Evolutionary conservation across 2,329 filamentous ascomycete genomes (phyloP).

Genomic region (Fusarium sp.): DNA sequence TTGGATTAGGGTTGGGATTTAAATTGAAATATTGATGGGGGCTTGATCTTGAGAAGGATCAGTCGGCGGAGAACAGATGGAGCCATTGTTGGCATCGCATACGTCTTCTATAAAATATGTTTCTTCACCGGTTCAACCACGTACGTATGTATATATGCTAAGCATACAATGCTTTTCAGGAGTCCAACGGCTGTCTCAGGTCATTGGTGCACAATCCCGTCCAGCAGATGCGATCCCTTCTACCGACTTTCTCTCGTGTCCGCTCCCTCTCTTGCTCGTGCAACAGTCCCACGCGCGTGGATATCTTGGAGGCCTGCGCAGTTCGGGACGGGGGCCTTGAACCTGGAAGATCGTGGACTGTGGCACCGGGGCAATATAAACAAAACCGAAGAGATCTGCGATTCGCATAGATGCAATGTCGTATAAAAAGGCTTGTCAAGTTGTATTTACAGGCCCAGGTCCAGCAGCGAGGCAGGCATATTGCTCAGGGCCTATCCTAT

Average conservation of each 20-base stretch:
- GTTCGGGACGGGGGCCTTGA: conserved; percentile 27
- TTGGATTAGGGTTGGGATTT: not conserved
- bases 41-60: conserved; percentile 14
- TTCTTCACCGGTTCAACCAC: conserved; percentile 37
- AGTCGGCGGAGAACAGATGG: conserved; percentile 16
- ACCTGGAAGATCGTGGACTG: conserved; percentile 23
- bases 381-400: conserved; percentile 36
- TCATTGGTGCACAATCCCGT: conserved; percentile 42
- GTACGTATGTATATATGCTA: conserved; percentile 45
- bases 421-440: conserved; percentile 2
- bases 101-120: conserved; percentile 30
- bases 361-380: conserved; percentile 20
- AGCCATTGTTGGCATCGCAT: conserved; percentile 34
- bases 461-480: conserved; percentile 24
- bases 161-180: conserved; percentile 44
- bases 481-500: conserved; percentile 33
- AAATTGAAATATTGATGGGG: not conserved
- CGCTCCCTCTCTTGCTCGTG: conserved; percentile 35
- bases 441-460: conserved; percentile 12
- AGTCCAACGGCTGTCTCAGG: conserved; percentile 44
- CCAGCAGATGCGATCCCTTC: conserved; percentile 34
- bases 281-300: conserved; percentile 43
- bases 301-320: conserved; percentile 28
- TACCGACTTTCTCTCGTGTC: conserved; percentile 29
- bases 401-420: conserved; percentile 25